phyloP scores from a whole-genome alignment of 2,329 filamentous ascomycete genomes.

The Elsinoe batatas region DNA sequence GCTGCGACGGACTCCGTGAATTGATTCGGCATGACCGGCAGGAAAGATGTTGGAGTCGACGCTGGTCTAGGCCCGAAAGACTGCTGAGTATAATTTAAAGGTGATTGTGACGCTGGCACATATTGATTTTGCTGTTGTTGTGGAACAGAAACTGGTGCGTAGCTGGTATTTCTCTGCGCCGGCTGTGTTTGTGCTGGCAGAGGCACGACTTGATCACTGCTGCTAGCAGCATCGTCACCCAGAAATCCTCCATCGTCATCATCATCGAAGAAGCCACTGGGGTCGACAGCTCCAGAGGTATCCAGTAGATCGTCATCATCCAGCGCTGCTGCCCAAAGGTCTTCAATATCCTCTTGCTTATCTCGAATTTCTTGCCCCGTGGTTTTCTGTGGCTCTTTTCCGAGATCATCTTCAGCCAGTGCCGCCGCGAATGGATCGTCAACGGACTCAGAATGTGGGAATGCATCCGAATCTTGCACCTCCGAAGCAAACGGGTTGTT shows the following conservation, averaged over 20 bases:
- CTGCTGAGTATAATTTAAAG: conserved; percentile 1
- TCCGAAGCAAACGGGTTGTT: background rate
- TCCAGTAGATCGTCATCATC: conserved; percentile 49
- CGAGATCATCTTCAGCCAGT: conserved; percentile 8
- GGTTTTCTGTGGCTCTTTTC: conserved; percentile 5
- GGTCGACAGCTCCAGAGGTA: conserved; percentile 41
- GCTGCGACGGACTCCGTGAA: background rate
- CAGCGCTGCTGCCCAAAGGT: conserved; percentile 75
- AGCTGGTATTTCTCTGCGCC: background rate
- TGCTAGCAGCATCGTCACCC: conserved; percentile 46
- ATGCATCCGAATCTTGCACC: background rate
- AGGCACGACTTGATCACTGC: background rate
- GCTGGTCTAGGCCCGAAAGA: conserved; percentile 8
- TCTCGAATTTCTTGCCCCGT: background rate
- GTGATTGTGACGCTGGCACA: background rate
- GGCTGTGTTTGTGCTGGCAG: background rate
- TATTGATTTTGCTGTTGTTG: conserved; percentile 8
- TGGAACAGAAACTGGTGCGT: background rate
- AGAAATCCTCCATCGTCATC: conserved; percentile 73
- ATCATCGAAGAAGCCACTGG: conserved; percentile 61
- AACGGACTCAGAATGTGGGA: background rate
- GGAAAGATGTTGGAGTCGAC: conserved; percentile 7
- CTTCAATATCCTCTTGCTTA: conserved; percentile 55
- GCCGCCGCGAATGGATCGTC: conserved; percentile 1
- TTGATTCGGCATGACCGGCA: conserved; percentile 4